Conservation (phyloP, 78 protist species). For the Chrysochromulina parva region DNA sequence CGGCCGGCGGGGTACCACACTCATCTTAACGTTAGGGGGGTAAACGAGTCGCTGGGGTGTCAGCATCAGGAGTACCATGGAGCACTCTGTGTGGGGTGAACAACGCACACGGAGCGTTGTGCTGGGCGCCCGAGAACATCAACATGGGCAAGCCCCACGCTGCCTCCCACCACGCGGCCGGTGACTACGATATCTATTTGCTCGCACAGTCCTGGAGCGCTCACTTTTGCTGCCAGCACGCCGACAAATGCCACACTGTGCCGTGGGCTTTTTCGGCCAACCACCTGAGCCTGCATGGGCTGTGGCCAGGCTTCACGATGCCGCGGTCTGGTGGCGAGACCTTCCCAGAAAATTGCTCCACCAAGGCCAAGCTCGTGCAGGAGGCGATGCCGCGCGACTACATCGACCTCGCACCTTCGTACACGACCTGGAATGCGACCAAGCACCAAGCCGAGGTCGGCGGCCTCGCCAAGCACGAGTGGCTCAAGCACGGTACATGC, state of each 20-base stretch:
- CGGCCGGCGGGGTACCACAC: too few relatives aligned
- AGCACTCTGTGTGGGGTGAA: too few relatives aligned
- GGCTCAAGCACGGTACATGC: conserved; percentile 30
- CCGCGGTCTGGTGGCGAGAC: not conserved
- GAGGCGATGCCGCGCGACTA: not conserved
- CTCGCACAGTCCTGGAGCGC: conserved; percentile 21
- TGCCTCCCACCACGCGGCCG: not conserved
- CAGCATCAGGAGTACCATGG: too few relatives aligned
- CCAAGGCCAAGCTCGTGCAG: not conserved
- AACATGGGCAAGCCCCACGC: too few relatives aligned
- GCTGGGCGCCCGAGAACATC: too few relatives aligned
- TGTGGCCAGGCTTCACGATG: not conserved
- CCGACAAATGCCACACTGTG: not conserved
- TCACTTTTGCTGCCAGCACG: not conserved
- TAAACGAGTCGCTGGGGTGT: too few relatives aligned
- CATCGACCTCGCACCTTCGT: conserved; percentile 11
- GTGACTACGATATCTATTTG: conserved; percentile 20
- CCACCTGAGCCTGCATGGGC: conserved; percentile 4
- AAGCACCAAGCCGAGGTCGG: not conserved
- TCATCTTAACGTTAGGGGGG: too few relatives aligned
- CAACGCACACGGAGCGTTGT: too few relatives aligned
- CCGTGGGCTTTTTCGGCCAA: not conserved
- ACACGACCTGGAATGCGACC: not conserved
- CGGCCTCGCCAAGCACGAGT: conserved; percentile 26
- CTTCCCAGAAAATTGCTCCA: not conserved